A percentile compares a stretch with the other conserved stretches of the same genome.
Conservation (phyloP, 192 early-diverging fungal species). For the Dimargaris xerosporica region DNA sequence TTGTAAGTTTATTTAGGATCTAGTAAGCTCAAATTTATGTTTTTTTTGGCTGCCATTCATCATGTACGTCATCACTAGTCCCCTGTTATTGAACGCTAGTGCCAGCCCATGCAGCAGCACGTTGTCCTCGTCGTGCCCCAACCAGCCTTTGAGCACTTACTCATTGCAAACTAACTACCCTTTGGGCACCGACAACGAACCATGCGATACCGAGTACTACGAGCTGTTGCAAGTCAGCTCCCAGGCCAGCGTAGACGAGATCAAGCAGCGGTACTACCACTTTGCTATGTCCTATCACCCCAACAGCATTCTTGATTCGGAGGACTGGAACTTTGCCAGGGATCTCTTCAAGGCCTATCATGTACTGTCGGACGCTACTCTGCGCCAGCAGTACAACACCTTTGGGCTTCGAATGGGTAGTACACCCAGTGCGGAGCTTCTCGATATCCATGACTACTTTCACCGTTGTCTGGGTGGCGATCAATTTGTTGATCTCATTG, state of each 20-base stretch:
- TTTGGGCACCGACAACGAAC: slow-evolving; percentile 41
- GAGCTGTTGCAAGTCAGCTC: slow-evolving; percentile 64
- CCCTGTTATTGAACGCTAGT: too few species aligned
- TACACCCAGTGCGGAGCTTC: slow-evolving; percentile 42
- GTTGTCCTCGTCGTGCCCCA: not conserved
- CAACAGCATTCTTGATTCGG: slow-evolving; percentile 34
- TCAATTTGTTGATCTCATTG: slow-evolving; percentile 89
- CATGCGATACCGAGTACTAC: slow-evolving; percentile 77
- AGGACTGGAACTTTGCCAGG: slow-evolving; percentile 58
- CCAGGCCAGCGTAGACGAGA: slow-evolving; percentile 59
- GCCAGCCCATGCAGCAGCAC: too few species aligned
- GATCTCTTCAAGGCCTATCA: slow-evolving; percentile 94
- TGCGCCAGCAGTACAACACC: slow-evolving; percentile 78
- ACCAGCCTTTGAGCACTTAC: slow-evolving; percentile 11
- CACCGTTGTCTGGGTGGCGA: slow-evolving; percentile 94
- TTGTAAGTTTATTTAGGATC: too few species aligned
- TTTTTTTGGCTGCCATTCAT: too few species aligned
- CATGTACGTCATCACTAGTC: too few species aligned
- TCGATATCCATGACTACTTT: slow-evolving; percentile 91
- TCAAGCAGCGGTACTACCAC: slow-evolving; percentile 82
- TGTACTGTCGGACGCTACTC: slow-evolving; percentile 79
- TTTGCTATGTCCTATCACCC: slow-evolving; percentile 40
- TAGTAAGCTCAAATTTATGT: too few species aligned
- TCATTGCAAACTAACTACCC: slow-evolving; percentile 14
- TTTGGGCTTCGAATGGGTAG: slow-evolving; percentile 48